Evolutionary conservation across 2,329 filamentous ascomycete genomes (phyloP).

Genomic region (Xylariales sp.): DNA sequence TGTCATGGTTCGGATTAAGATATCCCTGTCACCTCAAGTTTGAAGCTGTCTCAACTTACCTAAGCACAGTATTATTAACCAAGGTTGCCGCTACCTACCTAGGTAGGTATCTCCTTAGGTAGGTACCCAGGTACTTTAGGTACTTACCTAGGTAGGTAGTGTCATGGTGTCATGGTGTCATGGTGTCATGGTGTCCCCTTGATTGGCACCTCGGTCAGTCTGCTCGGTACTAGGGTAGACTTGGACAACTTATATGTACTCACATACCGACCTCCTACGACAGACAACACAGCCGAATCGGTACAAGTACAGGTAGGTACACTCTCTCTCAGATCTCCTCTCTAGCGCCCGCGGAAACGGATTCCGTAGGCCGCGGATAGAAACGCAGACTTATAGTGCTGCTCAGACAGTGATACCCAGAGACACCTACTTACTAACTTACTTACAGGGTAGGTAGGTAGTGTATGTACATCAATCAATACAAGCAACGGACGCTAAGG

Average conservation of each 20-base stretch:
- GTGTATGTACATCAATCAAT: too few species aligned
- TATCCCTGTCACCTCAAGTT: constrained; percentile 14
- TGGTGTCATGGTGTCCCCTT: too few species aligned
- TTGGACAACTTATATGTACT: constrained; percentile 9
- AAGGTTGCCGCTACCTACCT: background rate
- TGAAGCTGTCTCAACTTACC: background rate
- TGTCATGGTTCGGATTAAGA: background rate
- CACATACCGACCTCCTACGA: too few species aligned
- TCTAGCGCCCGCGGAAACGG: constrained; percentile 36
- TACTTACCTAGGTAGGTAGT: too few species aligned
- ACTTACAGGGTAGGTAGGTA: too few species aligned
- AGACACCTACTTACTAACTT: background rate
- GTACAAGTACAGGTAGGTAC: constrained; percentile 9
- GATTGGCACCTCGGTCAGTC: too few species aligned
- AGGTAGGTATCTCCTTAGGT: too few species aligned
- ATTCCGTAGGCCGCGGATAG: constrained; percentile 22
- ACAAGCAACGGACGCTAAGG: constrained; percentile 7
- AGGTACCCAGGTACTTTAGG: too few species aligned
- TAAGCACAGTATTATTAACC: background rate
- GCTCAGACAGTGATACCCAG: too few species aligned
- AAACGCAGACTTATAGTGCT: too few species aligned
- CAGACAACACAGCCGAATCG: constrained; percentile 16
- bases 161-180: too few species aligned
- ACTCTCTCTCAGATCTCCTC: background rate
- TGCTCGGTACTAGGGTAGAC: background rate